Evolutionary conservation across 1,284 basidiomycete genomes (phyloP).

Genomic region (Malassezia brasiliensis): DNA sequence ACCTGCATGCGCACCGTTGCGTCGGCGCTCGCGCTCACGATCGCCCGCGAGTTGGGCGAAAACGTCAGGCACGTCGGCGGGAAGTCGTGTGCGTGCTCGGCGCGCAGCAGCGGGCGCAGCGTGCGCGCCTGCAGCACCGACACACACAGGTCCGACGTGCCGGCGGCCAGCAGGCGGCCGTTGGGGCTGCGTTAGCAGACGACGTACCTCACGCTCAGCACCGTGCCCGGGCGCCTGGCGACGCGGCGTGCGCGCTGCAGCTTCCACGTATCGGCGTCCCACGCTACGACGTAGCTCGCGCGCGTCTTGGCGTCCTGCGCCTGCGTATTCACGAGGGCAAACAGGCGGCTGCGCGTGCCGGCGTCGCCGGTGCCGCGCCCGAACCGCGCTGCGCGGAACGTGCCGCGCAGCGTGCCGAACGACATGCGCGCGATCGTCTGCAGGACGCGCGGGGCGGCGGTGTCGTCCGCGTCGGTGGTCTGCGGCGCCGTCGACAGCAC

Average conservation of each 20-base stretch:
- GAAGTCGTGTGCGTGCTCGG: slow-evolving; percentile 88
- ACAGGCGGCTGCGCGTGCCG: slow-evolving; percentile 3
- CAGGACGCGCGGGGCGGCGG: slow-evolving; percentile 1
- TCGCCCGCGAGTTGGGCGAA: slow-evolving; percentile 61
- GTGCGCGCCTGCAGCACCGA: slow-evolving; percentile 73
- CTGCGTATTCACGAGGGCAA: slow-evolving; percentile 21
- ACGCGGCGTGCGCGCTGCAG: slow-evolving; percentile 33
- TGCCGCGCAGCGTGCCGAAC: slow-evolving; percentile 12
- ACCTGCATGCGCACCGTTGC: slow-evolving; percentile 85
- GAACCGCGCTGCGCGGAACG: slow-evolving; percentile 24
- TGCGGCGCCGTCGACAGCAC: slow-evolving; percentile 27
- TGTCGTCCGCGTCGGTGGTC: slow-evolving; percentile 8
- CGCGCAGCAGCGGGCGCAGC: slow-evolving; percentile 67
- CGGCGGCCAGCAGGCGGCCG: slow-evolving; percentile 72
- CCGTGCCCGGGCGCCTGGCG: slow-evolving; percentile 40
- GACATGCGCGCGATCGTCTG: slow-evolving; percentile 9
- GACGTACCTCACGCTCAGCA: slow-evolving; percentile 22
- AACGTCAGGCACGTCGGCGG: slow-evolving; percentile 81
- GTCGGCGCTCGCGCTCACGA: slow-evolving; percentile 88
- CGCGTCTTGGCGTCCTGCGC: slow-evolving; percentile 33
- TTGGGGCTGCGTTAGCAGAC: slow-evolving; percentile 50
- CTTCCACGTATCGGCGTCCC: slow-evolving; percentile 42
- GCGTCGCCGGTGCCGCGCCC: slow-evolving; percentile 11
- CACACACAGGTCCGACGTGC: slow-evolving; percentile 75
- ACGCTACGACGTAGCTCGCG: slow-evolving; percentile 39